Base-by-base conservation (phyloP, 2,329 filamentous ascomycete genomes). In the Diaporthe australafricana region DNA sequence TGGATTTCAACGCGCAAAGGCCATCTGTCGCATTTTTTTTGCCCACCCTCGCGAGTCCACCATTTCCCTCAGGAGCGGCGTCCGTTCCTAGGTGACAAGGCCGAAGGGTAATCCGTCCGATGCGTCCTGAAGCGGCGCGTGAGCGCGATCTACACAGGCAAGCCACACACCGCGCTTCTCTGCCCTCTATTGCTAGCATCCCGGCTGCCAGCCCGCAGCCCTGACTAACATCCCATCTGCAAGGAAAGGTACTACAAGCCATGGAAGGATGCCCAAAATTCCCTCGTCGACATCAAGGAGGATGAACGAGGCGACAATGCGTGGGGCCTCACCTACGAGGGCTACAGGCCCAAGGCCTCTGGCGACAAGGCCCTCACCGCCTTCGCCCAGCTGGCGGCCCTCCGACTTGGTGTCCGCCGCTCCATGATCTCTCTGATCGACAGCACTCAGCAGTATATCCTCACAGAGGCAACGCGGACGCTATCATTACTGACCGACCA, bases 321-420 rank as follows among this genome's bases (percentile, higher is more conserved):
- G 12, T 71, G 70, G 70, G 32, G 52, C 1, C 62, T 71, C 40
- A 71, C 70, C 16, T 71, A 71, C 45, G 70, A 68, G 16, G 86
- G 57, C 78, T 84, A 76, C 73, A 75, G 52, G 45, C 78, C 80
- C 7, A 76, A 77, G 42, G 75, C 78, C n/a, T 82, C 80, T 9
- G 77, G 79, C 67, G 82, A 83, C 73, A 79, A 78, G 60, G 77
- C 81, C 5, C 78, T 87, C 22, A 85, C 84, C 0, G 83, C 84
- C 5, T 84, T 86, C 70, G 85, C 87, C 5, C 87, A 89, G 76
- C 80, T 89, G 30, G 84, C 83, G 38, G 81, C 86, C 12, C 81
- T 88, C 69, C 81, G 86, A 0, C 79, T 88, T 50, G 80, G 83
- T 20, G 83, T 83, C 35, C 83, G 85, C 72, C 83, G 87, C 47